These are phyloP conservation scores for Ambrosia artemisiifolia DNA, from an alignment of 129 eudicot genomes.

Conservation along the genomic window DNA sequence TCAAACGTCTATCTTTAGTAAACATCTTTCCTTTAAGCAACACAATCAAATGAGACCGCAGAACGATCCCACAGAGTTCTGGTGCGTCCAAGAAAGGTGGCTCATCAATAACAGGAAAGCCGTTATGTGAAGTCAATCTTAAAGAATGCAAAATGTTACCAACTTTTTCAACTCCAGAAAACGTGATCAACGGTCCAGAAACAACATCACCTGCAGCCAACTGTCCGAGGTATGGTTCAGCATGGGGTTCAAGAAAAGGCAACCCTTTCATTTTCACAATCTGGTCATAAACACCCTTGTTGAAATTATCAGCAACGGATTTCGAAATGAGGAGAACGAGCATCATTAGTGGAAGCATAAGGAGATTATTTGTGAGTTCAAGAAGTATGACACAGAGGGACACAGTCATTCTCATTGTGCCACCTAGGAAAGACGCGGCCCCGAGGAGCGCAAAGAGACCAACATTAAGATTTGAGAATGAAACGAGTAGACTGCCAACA, in stretches of 20 bases:
- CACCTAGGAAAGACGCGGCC: constrained; percentile 97
- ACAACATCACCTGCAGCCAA: constrained; percentile 83
- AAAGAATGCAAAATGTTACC: constrained; percentile 62
- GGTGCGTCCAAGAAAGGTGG: constrained; percentile 83
- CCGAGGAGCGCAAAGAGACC: constrained; percentile 92
- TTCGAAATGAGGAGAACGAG: constrained; percentile 84
- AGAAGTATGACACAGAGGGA: constrained; percentile 90
- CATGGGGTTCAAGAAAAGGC: constrained; percentile 89
- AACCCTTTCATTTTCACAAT: constrained; percentile 85
- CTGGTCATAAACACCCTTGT: constrained; percentile 87
- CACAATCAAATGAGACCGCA: constrained; percentile 89
- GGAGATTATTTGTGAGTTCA: constrained; percentile 76
- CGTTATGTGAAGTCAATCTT: constrained; percentile 66
- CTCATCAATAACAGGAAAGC: constrained; percentile 92
- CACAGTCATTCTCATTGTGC: constrained; percentile 98
- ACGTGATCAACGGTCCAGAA: constrained; percentile 80
- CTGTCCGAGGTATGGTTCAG: constrained; percentile 90
- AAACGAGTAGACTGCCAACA: constrained; percentile 49
- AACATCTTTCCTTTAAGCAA: constrained; percentile 71
- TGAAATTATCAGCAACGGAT: constrained; percentile 87
- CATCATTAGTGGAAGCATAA: constrained; percentile 87
- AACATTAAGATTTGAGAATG: constrained; percentile 55
- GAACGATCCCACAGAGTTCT: constrained; percentile 79
- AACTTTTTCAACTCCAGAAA: constrained; percentile 83
- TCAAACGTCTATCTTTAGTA: constrained; percentile 38